phyloP scores from a whole-genome alignment of 441 rosid genomes.

The Mallotus japonicus region DNA sequence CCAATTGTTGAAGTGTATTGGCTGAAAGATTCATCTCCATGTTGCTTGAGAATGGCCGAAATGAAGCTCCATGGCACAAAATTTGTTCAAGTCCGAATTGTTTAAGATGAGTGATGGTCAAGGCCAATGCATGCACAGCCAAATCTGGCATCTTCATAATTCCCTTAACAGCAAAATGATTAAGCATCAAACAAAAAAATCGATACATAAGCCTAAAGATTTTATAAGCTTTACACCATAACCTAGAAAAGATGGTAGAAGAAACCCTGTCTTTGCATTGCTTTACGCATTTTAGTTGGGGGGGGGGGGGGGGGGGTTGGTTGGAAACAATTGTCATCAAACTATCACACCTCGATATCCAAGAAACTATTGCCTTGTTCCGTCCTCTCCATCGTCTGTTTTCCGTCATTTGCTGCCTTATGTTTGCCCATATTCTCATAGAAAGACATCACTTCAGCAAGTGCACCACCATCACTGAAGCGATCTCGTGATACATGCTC shows the following conservation, averaged over 20 bases:
- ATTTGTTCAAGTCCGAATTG: constrained; percentile 90
- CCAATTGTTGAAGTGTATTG: constrained; percentile 87
- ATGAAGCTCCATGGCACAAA: constrained; percentile 61
- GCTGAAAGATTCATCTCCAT: constrained; percentile 83
- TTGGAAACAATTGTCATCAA: not conserved
- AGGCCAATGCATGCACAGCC: constrained; percentile 82
- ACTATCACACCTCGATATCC: constrained; percentile 49
- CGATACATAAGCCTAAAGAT: constrained; percentile 1
- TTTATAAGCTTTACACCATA: not conserved
- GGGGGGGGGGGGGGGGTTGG: not conserved
- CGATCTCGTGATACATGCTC: constrained; percentile 53
- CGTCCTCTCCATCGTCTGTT: constrained; percentile 27
- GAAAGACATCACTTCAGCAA: constrained; percentile 65
- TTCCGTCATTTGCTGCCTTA: constrained; percentile 30
- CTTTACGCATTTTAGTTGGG: not conserved
- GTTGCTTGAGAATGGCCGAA: constrained; percentile 67
- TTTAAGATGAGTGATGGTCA: constrained; percentile 63
- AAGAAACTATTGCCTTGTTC: constrained; percentile 27
- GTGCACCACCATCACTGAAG: constrained; percentile 63
- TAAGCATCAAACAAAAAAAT: constrained; percentile 2
- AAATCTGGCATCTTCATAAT: constrained; percentile 78
- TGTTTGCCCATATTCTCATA: constrained; percentile 48
- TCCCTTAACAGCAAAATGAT: constrained; percentile 42
- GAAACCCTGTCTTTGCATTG: not conserved
- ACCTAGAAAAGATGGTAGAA: not conserved